Evolutionary conservation across 768 basidiomycete genomes (phyloP).

Genomic region (Boletales sp.): DNA sequence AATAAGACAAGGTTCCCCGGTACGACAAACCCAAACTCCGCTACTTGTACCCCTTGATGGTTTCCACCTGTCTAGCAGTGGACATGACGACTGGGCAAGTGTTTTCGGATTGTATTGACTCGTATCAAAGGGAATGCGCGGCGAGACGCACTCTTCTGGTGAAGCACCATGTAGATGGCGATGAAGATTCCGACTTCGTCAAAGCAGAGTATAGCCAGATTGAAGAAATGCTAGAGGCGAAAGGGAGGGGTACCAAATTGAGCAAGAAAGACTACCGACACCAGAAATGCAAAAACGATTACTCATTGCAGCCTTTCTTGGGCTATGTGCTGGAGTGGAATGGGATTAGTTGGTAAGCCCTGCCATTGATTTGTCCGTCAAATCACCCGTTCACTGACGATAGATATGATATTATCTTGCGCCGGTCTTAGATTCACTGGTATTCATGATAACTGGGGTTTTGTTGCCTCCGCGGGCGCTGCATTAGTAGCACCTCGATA

Average conservation of each 20-base stretch:
- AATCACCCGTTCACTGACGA: neutral
- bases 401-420: conserved; percentile 13
- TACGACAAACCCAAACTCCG: conserved; percentile 60
- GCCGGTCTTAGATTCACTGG: conserved; percentile 15
- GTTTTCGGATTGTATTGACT: conserved; percentile 59
- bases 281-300: conserved; percentile 16
- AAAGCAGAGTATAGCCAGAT: conserved; percentile 58
- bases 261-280: conserved; percentile 1
- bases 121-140: conserved; percentile 49
- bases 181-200: conserved; percentile 48
- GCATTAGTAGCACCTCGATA: conserved; percentile 9
- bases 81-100: conserved; percentile 19
- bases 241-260: conserved; percentile 1
- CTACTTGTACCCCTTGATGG: conserved; percentile 49
- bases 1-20: conserved; percentile 54
- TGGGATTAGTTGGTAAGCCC: neutral
- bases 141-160: conserved; percentile 48
- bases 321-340: conserved; percentile 15
- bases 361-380: accelerated
- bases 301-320: conserved; percentile 11
- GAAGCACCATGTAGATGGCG: conserved; percentile 63
- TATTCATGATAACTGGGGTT: conserved; percentile 17
- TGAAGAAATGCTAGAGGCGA: conserved; percentile 44
- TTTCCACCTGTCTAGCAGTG: conserved; percentile 36
- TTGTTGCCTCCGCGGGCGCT: conserved; percentile 1